phyloP scores from a whole-genome alignment of 1,284 basidiomycete genomes.

The Cerioporus squamosus region DNA sequence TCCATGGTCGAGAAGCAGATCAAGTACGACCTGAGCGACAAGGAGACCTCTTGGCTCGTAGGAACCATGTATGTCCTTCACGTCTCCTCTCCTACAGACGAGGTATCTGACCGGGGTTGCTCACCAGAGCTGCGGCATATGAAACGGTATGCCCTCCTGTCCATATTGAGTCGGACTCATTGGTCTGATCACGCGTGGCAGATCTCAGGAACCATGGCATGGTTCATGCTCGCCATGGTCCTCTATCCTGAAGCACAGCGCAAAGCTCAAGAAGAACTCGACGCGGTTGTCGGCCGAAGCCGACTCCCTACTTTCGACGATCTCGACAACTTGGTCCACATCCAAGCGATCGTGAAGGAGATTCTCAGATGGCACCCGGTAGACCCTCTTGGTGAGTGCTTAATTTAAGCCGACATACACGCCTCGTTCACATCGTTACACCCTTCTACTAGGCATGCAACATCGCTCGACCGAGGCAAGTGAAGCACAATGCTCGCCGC shows the following conservation, averaged over 20 bases:
- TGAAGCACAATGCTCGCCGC: not conserved
- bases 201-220: conserved; percentile 3
- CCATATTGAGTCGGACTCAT: not conserved
- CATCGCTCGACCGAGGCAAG: conserved; percentile 11
- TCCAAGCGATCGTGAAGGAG: conserved; percentile 29
- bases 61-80: conserved; percentile 1
- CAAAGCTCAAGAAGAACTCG: conserved; percentile 39
- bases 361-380: conserved; percentile 25
- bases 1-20: conserved; percentile 4
- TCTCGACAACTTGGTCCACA: conserved; percentile 35
- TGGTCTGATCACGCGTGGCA: not conserved
- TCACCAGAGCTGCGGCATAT: not conserved
- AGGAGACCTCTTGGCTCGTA: conserved; percentile 6
- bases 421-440: not conserved
- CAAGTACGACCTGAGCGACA: conserved; percentile 1
- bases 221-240: conserved; percentile 35
- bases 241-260: conserved; percentile 40
- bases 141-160: conserved; percentile 1
- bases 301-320: conserved; percentile 34
- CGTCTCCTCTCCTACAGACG: not conserved
- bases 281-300: conserved; percentile 32
- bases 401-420: too few species aligned
- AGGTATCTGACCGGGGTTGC: too few species aligned
- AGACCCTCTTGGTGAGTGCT: not conserved
- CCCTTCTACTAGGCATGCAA: conserved; percentile 1